Base-by-base conservation (phyloP, 768 basidiomycete species). In the Xerocomus brunneocitrinus region DNA sequence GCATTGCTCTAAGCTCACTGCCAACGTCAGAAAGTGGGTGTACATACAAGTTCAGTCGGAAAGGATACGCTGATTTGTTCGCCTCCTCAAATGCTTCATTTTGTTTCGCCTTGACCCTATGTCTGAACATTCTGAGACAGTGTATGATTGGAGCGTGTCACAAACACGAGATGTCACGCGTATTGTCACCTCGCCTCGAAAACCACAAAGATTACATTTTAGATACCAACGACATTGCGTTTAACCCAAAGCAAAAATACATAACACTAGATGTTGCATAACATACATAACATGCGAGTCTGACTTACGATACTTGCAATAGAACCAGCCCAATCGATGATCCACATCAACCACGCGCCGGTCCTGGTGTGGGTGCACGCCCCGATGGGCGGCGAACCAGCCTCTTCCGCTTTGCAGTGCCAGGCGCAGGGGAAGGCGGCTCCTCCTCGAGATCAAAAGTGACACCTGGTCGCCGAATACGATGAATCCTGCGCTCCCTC, bases 1-100 rank as follows among this genome's bases (percentile, higher is more conserved):
- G 52, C n/a, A 25, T 9, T 14, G 31, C 12, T 27, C 28, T 66
- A 9, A 66, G 50, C 44, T 28, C 19, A 34, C 22, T 13, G 36
- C 4, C 16, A 28, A 36, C 25, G 44, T 42, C 22, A 52, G 47
- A 34, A n/a, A 35, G 32, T 19, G 30, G 30, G 47, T 24, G 40
- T 39, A 73, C 79, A 54, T 63, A 94, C 92, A 95, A 91, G 74
- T 89, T 95, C 27, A 94, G 77, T 43, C 84, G 73, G 67, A 79
- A 74, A 2, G 85, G 85, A 64, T 90, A 89, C 54, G 68, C 12
- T 38, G 30, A 9, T n/a, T 16, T 49, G n/a, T 16, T 39, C 19
- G 30, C 28, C n/a, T 48, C n/a, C 35, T 46, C 28, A 3, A 2
- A 3, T 25, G 2, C 24, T 28, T 62, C 50, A 41, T 30, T 30